Evolutionary conservation across 805 yeast genomes (phyloP).

Genomic region (Naumovozyma baii): DNA sequence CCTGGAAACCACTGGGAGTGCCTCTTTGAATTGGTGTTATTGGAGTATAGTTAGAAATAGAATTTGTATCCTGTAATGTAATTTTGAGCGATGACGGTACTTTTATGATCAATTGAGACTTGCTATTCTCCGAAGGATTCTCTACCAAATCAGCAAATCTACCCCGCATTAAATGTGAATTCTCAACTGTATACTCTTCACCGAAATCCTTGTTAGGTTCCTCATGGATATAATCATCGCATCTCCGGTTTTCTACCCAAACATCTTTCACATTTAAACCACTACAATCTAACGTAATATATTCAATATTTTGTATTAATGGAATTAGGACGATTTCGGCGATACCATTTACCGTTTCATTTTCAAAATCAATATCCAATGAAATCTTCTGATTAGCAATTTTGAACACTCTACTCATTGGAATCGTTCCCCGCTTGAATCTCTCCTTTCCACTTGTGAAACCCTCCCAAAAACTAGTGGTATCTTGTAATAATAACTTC

Average conservation of each 20-base stretch:
- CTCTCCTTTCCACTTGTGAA: too few species aligned
- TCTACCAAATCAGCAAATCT: constrained; percentile 25
- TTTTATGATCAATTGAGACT: constrained; percentile 25
- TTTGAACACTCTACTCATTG: constrained; percentile 32
- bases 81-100: constrained; percentile 39
- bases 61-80: constrained; percentile 43
- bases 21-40: constrained; percentile 34
- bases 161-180: constrained; percentile 26
- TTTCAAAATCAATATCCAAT: constrained; percentile 69
- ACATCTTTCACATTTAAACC: constrained; percentile 59
- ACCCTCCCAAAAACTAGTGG: too few species aligned
- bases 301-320: constrained; percentile 43
- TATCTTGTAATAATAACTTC: too few species aligned
- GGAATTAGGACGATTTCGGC: constrained; percentile 83
- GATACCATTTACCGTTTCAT: constrained; percentile 50
- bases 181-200: constrained; percentile 22
- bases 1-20: constrained; percentile 23
- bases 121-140: constrained; percentile 21
- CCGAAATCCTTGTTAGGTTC: constrained; percentile 17
- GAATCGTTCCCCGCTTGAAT: too few species aligned
- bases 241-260: constrained; percentile 49
- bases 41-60: constrained; percentile 32
- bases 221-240: constrained; percentile 27
- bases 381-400: constrained; percentile 79
- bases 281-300: constrained; percentile 69